Conservation (phyloP, 208 protist species). For the Trypanosomatidae sp. region DNA sequence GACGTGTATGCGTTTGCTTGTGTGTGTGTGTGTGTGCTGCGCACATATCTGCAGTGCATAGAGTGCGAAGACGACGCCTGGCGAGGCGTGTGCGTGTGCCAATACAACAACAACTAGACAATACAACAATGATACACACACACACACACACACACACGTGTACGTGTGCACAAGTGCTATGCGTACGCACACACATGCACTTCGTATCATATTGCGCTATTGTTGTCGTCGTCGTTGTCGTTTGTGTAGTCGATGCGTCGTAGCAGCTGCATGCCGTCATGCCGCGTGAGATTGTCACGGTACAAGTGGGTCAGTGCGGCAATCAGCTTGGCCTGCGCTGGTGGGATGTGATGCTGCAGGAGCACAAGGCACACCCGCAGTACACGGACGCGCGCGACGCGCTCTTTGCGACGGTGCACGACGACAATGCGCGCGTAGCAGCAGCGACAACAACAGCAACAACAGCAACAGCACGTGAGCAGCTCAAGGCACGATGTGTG, state of each 20-base stretch:
- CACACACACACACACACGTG: slow-evolving; percentile 4
- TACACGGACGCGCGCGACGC: slow-evolving; percentile 61
- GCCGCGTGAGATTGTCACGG: slow-evolving; percentile 81
- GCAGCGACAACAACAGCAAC: background rate
- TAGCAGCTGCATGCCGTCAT: too few relatives aligned
- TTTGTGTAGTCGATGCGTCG: too few relatives aligned
- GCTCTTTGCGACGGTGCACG: slow-evolving; percentile 21
- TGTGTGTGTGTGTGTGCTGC: too few relatives aligned
- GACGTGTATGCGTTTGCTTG: too few relatives aligned
- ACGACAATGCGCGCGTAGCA: background rate
- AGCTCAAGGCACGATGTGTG: slow-evolving; percentile 87
- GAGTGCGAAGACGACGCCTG: too few relatives aligned
- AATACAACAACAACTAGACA: too few relatives aligned
- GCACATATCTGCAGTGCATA: too few relatives aligned
- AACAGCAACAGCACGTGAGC: background rate
- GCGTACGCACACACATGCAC: too few relatives aligned
- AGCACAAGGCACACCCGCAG: slow-evolving; percentile 79
- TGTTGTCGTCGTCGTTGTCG: background rate
- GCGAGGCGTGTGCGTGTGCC: too few relatives aligned
- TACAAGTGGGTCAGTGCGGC: slow-evolving; percentile 91
- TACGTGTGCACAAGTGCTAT: background rate
- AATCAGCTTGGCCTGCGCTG: slow-evolving; percentile 92
- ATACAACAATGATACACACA: slow-evolving; percentile 2
- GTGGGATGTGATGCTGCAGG: slow-evolving; percentile 93
- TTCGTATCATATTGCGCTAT: background rate